Evolutionary conservation across 2,329 filamentous ascomycete species (phyloP).

Genomic region (Pyricularia sp.): DNA sequence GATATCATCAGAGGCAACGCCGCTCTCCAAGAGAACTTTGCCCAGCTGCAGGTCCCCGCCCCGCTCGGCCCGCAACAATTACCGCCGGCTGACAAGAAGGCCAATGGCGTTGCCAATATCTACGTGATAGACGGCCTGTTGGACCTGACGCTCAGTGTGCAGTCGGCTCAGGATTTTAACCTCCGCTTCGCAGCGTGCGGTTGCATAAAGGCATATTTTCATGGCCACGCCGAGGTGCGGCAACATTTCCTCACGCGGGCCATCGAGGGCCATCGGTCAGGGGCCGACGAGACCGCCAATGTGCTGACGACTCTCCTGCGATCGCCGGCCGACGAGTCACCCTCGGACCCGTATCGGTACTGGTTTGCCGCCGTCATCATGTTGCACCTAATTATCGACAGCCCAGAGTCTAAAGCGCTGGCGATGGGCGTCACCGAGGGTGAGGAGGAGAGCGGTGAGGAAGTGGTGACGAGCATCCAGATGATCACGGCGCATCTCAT

Average conservation of each 20-base stretch:
- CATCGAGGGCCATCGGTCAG: slow-evolving; percentile 72
- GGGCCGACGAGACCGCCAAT: slow-evolving; percentile 73
- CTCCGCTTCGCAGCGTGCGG: slow-evolving; percentile 74
- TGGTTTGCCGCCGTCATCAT: slow-evolving; percentile 86
- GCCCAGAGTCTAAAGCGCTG: slow-evolving; percentile 62
- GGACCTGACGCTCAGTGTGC: slow-evolving; percentile 62
- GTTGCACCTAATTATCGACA: slow-evolving; percentile 74
- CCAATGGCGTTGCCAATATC: slow-evolving; percentile 43
- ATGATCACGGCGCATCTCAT: slow-evolving; percentile 78
- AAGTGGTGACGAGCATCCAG: slow-evolving; percentile 90
- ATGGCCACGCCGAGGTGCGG: slow-evolving; percentile 65
- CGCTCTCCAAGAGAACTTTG: slow-evolving; percentile 75
- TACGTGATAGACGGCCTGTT: slow-evolving; percentile 92
- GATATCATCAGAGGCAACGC: slow-evolving; percentile 77
- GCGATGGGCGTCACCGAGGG: slow-evolving; percentile 80
- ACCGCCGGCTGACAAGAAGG: slow-evolving; percentile 20
- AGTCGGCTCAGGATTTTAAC: slow-evolving; percentile 57
- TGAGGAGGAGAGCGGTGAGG: slow-evolving; percentile 77
- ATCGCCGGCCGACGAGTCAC: slow-evolving; percentile 45
- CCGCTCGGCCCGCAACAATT: slow-evolving; percentile 27
- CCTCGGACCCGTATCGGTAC: slow-evolving; percentile 67
- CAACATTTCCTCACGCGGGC: slow-evolving; percentile 78
- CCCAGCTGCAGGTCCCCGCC: slow-evolving; percentile 65
- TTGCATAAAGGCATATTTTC: slow-evolving; percentile 87
- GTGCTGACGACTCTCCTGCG: slow-evolving; percentile 71